phyloP scores from a whole-genome alignment of 768 basidiomycete species.

The Naematelia aurantialba region DNA sequence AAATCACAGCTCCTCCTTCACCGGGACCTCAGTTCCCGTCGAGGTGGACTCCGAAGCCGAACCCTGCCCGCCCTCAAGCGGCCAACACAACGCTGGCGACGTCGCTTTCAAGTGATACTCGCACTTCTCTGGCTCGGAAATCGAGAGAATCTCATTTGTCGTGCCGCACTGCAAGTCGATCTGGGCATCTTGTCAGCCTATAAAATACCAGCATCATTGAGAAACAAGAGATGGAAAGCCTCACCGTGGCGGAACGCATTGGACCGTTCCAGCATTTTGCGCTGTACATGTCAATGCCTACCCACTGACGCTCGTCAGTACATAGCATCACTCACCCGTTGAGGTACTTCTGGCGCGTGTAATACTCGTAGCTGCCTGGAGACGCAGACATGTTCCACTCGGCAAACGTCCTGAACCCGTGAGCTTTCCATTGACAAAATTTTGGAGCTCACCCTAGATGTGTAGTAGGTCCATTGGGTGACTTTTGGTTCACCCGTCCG shows the following conservation, averaged over 20 bases:
- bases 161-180: conserved; percentile 78
- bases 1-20: conserved; percentile 32
- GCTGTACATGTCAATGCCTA: conserved; percentile 61
- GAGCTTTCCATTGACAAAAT: conserved; percentile 5
- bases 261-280: conserved; percentile 97
- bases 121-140: conserved; percentile 92
- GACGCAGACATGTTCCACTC: conserved; percentile 70
- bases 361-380: conserved; percentile 64
- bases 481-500: conserved; percentile 79
- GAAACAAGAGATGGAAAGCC: not conserved
- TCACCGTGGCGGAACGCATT: conserved; percentile 65
- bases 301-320: conserved; percentile 2
- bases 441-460: conserved; percentile 70
- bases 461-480: conserved; percentile 66
- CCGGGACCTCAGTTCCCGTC: conserved; percentile 16
- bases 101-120: conserved; percentile 86
- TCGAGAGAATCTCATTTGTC: conserved; percentile 71
- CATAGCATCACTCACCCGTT: conserved; percentile 36
- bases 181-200: conserved; percentile 51
- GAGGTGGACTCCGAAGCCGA: not conserved
- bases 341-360: conserved; percentile 75
- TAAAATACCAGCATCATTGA: too few species aligned
- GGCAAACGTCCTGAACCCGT: conserved; percentile 55
- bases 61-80: conserved; percentile 37
- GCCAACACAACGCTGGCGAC: conserved; percentile 72